Evolutionary conservation across 129 eudicot genomes (phyloP).

Genomic region (Lonicera japonica): DNA sequence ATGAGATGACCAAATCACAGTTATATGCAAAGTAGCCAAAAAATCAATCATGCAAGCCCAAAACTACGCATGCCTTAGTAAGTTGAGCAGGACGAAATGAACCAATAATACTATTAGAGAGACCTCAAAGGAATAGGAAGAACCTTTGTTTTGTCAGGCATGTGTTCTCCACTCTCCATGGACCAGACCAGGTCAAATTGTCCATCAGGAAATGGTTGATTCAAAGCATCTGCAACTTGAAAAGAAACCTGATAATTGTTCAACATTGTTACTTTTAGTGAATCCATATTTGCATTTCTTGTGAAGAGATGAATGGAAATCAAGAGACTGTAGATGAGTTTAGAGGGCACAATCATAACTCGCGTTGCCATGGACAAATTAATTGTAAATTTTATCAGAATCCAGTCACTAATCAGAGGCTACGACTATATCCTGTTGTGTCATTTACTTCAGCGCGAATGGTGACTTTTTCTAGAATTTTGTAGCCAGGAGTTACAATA

Average conservation of each 20-base stretch:
- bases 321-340: background rate
- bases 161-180: slow-evolving; percentile 98
- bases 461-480: no score
- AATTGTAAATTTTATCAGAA: no score
- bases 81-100: background rate
- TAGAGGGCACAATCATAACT: background rate
- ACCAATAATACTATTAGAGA: background rate
- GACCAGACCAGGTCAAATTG: slow-evolving; percentile 94
- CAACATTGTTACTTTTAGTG: slow-evolving; percentile 9
- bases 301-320: background rate
- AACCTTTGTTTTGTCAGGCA: slow-evolving; percentile 93
- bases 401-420: no score
- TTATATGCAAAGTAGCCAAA: background rate
- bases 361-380: background rate
- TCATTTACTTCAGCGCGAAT: no score
- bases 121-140: background rate
- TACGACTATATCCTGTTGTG: no score
- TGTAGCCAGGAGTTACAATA: no score
- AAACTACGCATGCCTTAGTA: background rate
- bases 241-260: slow-evolving; percentile 54
- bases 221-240: slow-evolving; percentile 90
- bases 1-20: background rate
- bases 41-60: no score
- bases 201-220: slow-evolving; percentile 90
- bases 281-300: background rate